Conservation (phyloP, 1,284 basidiomycete genomes). For the Waitea zeae region DNA sequence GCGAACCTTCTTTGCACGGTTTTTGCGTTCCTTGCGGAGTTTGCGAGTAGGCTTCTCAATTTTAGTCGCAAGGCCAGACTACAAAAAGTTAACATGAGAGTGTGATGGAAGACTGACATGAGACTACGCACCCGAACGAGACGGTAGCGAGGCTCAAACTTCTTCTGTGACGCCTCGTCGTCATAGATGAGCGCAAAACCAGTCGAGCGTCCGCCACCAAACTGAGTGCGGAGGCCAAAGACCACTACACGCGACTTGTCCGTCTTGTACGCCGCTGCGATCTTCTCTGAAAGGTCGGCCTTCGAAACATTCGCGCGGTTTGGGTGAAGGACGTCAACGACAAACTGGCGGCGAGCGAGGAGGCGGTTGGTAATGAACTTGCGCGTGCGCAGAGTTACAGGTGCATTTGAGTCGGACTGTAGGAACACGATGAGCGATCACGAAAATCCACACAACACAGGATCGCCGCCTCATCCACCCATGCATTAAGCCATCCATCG, state of each 20-base stretch:
- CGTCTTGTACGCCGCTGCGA: constrained; percentile 66
- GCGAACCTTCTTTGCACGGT: constrained; percentile 90
- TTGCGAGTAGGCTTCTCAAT: constrained; percentile 90
- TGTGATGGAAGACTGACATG: constrained; percentile 1
- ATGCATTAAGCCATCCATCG: constrained; percentile 16
- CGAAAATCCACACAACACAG: constrained; percentile 7
- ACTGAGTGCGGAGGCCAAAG: constrained; percentile 80
- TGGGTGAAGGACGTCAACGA: constrained; percentile 94
- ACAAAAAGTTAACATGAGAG: constrained; percentile 6
- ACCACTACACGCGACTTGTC: constrained; percentile 65
- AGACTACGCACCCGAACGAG: constrained; percentile 83
- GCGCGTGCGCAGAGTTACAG: constrained; percentile 94
- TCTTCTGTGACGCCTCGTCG: constrained; percentile 85
- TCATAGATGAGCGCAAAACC: constrained; percentile 99
- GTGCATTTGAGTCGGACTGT: constrained; percentile 71
- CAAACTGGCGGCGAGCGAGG: constrained; percentile 83
- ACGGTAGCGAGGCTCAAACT: constrained; percentile 95
- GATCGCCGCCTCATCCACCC: constrained; percentile 14
- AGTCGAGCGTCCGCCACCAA: constrained; percentile 96
- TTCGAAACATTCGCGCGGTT: constrained; percentile 91
- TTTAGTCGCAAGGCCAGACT: constrained; percentile 79
- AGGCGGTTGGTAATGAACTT: constrained; percentile 99
- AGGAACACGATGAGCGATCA: too few relatives aligned
- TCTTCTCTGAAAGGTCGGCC: constrained; percentile 85
- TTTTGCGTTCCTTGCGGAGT: constrained; percentile 99